Evolutionary conservation across 2,329 filamentous ascomycete genomes (phyloP).

Genomic region (Exophiala mesophila): DNA sequence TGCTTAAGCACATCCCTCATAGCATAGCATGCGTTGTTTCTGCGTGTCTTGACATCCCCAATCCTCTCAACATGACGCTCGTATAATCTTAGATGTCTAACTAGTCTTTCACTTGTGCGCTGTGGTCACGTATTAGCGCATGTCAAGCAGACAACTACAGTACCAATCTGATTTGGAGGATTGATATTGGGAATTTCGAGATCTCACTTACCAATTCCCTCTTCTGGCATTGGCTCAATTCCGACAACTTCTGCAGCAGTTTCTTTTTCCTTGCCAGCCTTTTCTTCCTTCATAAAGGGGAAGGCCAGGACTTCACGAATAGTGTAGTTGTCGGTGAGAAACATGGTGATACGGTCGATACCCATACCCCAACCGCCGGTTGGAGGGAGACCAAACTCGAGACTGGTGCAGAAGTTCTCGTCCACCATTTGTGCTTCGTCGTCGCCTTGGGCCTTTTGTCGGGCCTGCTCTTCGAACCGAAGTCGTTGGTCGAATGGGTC

Average conservation of each 20-base stretch:
- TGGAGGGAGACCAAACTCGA: constrained; percentile 87
- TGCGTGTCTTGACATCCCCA: too few species aligned
- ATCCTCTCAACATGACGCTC: too few species aligned
- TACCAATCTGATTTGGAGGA: too few species aligned
- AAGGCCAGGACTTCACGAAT: constrained; percentile 96
- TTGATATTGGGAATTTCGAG: too few species aligned
- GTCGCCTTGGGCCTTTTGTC: constrained; percentile 93
- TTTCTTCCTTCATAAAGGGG: constrained; percentile 94
- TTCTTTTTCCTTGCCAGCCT: constrained; percentile 34
- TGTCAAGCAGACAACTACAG: too few species aligned
- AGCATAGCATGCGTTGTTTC: too few species aligned
- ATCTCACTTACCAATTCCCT: constrained; percentile 10
- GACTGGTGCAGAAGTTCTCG: constrained; percentile 85
- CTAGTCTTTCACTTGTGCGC: too few species aligned
- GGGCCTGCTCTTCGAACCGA: constrained; percentile 89
- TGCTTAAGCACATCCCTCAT: too few species aligned
- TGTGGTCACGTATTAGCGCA: too few species aligned
- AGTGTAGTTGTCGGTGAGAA: constrained; percentile 89
- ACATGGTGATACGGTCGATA: constrained; percentile 91
- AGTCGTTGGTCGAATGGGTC: constrained; percentile 91
- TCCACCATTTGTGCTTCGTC: constrained; percentile 95
- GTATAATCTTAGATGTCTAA: too few species aligned
- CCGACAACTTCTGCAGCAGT: constrained; percentile 60
- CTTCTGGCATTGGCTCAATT: constrained; percentile 32
- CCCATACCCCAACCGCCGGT: constrained; percentile 97